Evolutionary conservation across 495 filamentous ascomycete species (phyloP).

Genomic region (Aspergillus egyptiacus): DNA sequence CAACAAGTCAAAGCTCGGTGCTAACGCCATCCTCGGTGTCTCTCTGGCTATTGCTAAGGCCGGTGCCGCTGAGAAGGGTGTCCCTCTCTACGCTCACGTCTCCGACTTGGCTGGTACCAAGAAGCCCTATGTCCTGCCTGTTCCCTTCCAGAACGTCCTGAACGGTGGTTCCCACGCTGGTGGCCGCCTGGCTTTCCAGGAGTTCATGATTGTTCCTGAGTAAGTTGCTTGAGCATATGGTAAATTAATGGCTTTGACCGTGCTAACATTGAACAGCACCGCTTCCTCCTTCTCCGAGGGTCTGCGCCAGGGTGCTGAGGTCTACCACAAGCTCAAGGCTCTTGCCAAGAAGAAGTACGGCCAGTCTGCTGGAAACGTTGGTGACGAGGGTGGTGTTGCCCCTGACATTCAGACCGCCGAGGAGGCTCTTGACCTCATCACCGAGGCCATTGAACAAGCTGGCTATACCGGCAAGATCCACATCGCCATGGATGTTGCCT

Average conservation of each 20-base stretch:
- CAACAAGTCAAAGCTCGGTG: constrained; percentile 98
- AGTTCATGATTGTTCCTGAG: constrained; percentile 99
- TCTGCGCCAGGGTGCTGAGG: constrained; percentile 90
- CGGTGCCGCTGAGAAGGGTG: constrained; percentile 94
- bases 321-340: constrained; percentile 96
- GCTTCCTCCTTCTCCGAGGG: constrained; percentile 90
- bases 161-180: constrained; percentile 99
- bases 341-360: constrained; percentile 99
- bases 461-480: constrained; percentile 93
- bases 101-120: constrained; percentile 98
- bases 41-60: constrained; percentile 95
- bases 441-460: constrained; percentile 84
- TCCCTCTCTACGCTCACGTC: constrained; percentile 96
- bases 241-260: not conserved
- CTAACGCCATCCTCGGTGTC: constrained; percentile 98
- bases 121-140: constrained; percentile 98
- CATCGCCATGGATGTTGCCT: constrained; percentile 99
- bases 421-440: constrained; percentile 97
- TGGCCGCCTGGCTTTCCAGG: constrained; percentile 98
- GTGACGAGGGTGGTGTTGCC: constrained; percentile 99
- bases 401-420: constrained; percentile 96
- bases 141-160: constrained; percentile 99
- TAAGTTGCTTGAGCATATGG: constrained; percentile 32
- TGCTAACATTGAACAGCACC: constrained; percentile 32
- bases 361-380: constrained; percentile 95